These are phyloP conservation scores for Cladophialophora yegresii DNA, from an alignment of 2,329 filamentous ascomycete genomes.

Conservation along the genomic window DNA sequence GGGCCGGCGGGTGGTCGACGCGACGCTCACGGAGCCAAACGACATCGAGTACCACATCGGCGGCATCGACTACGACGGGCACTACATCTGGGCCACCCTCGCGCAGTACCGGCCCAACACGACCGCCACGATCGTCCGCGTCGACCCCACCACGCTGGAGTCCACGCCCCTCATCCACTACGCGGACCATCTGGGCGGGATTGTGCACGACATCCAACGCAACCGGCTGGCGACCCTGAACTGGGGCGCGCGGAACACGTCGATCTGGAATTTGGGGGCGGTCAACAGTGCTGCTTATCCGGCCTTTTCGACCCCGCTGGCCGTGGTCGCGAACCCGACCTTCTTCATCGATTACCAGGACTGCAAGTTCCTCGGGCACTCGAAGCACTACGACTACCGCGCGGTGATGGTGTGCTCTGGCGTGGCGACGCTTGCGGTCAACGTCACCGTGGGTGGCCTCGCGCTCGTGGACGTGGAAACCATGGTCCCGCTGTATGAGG, in stretches of 20 bases:
- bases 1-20: constrained; percentile 50
- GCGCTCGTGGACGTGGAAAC: constrained; percentile 51
- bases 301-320: constrained; percentile 36
- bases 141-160: constrained; percentile 45
- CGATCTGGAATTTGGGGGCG: constrained; percentile 42
- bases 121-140: constrained; percentile 48
- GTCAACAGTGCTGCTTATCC: constrained; percentile 27
- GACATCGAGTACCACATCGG: constrained; percentile 52
- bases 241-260: constrained; percentile 52
- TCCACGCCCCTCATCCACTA: constrained; percentile 43
- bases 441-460: constrained; percentile 48
- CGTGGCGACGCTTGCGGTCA: constrained; percentile 43
- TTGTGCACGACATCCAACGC: constrained; percentile 47
- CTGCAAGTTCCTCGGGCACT: constrained; percentile 54
- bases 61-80: constrained; percentile 54
- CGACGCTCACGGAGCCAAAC: constrained; percentile 46
- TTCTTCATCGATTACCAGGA: constrained; percentile 56
- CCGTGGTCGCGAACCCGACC: constrained; percentile 44
- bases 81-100: constrained; percentile 52
- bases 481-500: constrained; percentile 51
- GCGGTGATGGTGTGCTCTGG: constrained; percentile 54
- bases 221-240: constrained; percentile 48
- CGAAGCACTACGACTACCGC: constrained; percentile 41
- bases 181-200: constrained; percentile 52
- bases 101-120: constrained; percentile 54